Base-by-base conservation (phyloP, 371 early-diverging fungal genomes). In the Phascolomyces articulosus region DNA sequence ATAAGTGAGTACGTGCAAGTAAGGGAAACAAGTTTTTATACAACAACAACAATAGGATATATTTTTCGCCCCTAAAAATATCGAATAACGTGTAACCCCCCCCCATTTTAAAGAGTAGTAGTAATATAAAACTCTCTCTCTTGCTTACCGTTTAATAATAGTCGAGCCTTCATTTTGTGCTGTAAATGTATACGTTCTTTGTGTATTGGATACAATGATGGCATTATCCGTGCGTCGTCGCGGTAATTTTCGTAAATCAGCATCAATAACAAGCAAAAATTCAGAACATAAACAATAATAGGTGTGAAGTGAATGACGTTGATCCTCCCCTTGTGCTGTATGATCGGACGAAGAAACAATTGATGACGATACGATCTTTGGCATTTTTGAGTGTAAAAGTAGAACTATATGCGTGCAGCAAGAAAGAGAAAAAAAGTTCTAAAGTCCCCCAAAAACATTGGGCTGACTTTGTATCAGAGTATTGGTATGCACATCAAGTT, bases 281-380 rank as follows among this genome's bases (percentile, higher is more conserved):
- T 91, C 91, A 48, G 89, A 88, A 63, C 91, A 91, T 29, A 90
- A 70, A 61, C 91, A 91, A 70, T 90, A 91, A 64, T 91, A 91
- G 4, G 89, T 87, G 64, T 89, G 85, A 44, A 91, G 69, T 41
- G 60, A 54, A 38, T 63, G 67, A 16, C 72, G 70, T 48, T 75
- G 75, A 28, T 85, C 85, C 27, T 71, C 69, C 4, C 62, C 69
- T 29, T 65, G 64, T 44, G 67, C 64, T 11, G 76, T 73, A 41
- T 85, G 77, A 77, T 87, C 84, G 1, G 89, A 89, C 1, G 88
- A 88, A 28, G 89, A 89, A 40, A 89, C 83, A 44, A 82, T 83
- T 24, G 85, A 85, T 57, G 85, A 83, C 57, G 86, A 85, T 56
- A 89, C 84, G 65, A 89, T 86, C 71, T 86, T 87, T 53, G 89